These are phyloP conservation scores for Globisporangium heterothallicum DNA, from an alignment of 352 stramenopile species.

Conservation along the genomic window DNA sequence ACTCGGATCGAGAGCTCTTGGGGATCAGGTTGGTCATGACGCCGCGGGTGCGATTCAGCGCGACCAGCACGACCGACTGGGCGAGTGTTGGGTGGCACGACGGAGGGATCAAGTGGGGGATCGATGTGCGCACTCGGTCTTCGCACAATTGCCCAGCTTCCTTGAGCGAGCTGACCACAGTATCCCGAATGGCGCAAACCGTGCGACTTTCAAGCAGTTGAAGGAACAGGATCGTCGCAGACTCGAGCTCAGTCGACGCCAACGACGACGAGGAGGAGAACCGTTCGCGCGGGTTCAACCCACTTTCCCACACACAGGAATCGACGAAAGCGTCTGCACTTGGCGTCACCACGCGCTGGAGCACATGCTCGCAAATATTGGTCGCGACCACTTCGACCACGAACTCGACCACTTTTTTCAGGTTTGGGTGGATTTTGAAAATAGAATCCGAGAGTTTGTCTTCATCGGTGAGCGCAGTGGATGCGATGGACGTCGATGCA, in stretches of 20 bases:
- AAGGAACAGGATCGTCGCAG: constrained; percentile 21
- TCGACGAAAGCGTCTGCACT: constrained; percentile 40
- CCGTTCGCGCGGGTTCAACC: not conserved
- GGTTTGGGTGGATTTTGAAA: constrained; percentile 57
- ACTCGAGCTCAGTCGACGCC: constrained; percentile 7
- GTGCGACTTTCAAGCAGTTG: constrained; percentile 34
- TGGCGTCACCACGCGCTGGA: constrained; percentile 33
- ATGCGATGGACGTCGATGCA: constrained; percentile 2
- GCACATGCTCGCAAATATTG: constrained; percentile 52
- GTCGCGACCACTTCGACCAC: constrained; percentile 57
- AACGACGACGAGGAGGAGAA: constrained; percentile 1
- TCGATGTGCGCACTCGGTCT: constrained; percentile 20
- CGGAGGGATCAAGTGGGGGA: constrained; percentile 32
- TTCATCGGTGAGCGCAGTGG: constrained; percentile 10
- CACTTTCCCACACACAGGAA: constrained; percentile 25
- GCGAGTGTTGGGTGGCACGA: constrained; percentile 33
- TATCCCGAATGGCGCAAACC: constrained; percentile 21
- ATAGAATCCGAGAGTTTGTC: constrained; percentile 37
- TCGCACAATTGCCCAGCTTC: constrained; percentile 28
- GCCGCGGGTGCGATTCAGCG: constrained; percentile 23
- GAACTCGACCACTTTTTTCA: constrained; percentile 56
- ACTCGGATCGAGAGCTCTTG: constrained; percentile 40
- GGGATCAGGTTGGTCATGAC: constrained; percentile 30
- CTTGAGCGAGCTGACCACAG: constrained; percentile 20
- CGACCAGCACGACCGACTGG: constrained; percentile 26